Evolutionary conservation across 2,329 filamentous ascomycete genomes (phyloP), one percentile per base, ranked within the genome.

Genomic region (Trichoderma arundinaceum): DNA sequence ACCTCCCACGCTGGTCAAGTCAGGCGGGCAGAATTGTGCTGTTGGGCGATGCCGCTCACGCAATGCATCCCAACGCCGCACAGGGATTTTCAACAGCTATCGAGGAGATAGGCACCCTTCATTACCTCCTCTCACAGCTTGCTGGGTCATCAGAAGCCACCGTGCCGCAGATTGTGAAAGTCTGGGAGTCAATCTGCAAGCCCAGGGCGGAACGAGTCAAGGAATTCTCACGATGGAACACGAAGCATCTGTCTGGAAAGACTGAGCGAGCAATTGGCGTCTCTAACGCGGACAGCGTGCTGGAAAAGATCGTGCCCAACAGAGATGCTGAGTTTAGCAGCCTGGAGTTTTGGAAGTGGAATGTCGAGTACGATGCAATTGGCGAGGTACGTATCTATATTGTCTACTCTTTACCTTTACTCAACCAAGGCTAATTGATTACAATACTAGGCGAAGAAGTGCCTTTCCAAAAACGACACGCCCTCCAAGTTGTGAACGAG

Each of bases 1-100:
- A 71, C 35, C 65, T 70, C 3, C 69, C 70, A 28, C 69, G 70
- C 1, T 71, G 70, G 70, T 65, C 66, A 1, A 71, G 69, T 49
- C 38, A 60, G 43, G 66, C 58, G 0, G 68, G 70, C 7, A 67
- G 70, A 15, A 58, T 71, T 4, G 38, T 68, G 9, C 53, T 71
- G 35, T 53, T 71, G 22, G 70, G 69, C 17, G 69, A 71, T 57
- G 67, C 68, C 15, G 70, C 70, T n/a, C 69, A 69, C 49, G 15
- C 64, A 32, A 68, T 68, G 66, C 66, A 68, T 33, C 66, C 66
- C 12, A 66, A 59, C 43, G 64, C 64, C 32, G 66, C 64, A 4
- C 64, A 68, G 33, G 66, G 66, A 6, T 68, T 48, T 17, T 64
- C 66, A n/a, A 66, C 59, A 17, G 66, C 58, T 7, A 48, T 68